Evolutionary conservation across 768 basidiomycete genomes (phyloP).

Genomic region (Tubosaeta brunneosetosa): DNA sequence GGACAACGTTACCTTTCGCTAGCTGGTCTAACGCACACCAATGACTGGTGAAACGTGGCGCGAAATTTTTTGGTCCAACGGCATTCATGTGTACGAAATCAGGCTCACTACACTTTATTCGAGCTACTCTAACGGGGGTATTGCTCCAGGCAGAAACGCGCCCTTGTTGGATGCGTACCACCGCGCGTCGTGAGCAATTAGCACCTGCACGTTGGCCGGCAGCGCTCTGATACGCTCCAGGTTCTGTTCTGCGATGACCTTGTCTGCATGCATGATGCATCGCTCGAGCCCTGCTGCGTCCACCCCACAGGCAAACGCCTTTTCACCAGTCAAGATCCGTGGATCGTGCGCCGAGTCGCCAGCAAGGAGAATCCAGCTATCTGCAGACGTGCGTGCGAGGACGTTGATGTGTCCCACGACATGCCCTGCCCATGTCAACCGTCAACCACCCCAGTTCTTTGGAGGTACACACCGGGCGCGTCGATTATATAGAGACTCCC

Average conservation of each 20-base stretch:
- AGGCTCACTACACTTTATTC: too few relatives aligned
- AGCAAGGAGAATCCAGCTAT: constrained; percentile 52
- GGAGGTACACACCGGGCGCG: constrained; percentile 35
- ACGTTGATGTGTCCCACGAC: constrained; percentile 51
- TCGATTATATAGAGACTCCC: constrained; percentile 57
- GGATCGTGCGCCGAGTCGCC: constrained; percentile 57
- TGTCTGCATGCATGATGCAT: constrained; percentile 41
- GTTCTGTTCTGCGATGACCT: constrained; percentile 39
- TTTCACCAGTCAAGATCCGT: constrained; percentile 44
- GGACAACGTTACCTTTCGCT: too few relatives aligned
- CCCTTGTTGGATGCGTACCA: constrained; percentile 49
- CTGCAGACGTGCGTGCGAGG: constrained; percentile 49
- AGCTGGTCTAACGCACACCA: too few relatives aligned
- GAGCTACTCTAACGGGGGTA: constrained; percentile 6
- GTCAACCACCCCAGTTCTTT: not conserved
- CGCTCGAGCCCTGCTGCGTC: constrained; percentile 24
- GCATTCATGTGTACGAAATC: too few relatives aligned
- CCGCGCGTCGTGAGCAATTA: constrained; percentile 50
- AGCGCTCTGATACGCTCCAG: constrained; percentile 39
- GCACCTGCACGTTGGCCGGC: constrained; percentile 38
- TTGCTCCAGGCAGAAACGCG: constrained; percentile 32
- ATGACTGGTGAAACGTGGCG: too few relatives aligned
- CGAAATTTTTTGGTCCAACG: too few relatives aligned
- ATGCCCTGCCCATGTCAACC: constrained; percentile 32
- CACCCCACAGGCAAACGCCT: constrained; percentile 31